Evolutionary conservation across 345 rosid genomes (phyloP).

Genomic region (Citropsis articulata): DNA sequence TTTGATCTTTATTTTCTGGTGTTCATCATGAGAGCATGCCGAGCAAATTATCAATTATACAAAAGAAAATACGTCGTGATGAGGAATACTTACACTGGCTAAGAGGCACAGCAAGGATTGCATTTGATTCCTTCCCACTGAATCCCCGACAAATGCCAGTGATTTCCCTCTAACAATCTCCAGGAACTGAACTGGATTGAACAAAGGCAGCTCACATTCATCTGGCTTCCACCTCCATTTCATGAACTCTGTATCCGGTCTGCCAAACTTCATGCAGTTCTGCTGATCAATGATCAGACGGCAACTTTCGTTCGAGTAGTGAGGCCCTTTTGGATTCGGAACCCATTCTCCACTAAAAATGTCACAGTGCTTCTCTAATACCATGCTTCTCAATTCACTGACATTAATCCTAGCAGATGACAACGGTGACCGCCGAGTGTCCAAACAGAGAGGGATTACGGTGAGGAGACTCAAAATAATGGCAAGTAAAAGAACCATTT

Average conservation of each 20-base stretch:
- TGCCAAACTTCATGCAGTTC: constrained; percentile 51
- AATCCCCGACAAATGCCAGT: constrained; percentile 49
- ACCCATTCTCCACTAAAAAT: constrained; percentile 42
- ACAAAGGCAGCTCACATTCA: constrained; percentile 35
- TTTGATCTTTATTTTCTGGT: not conserved
- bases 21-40: not conserved
- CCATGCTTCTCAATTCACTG: not conserved
- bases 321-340: constrained; percentile 21
- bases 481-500: constrained; percentile 16
- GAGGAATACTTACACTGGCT: constrained; percentile 25
- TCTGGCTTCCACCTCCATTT: constrained; percentile 55
- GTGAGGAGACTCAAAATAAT: constrained; percentile 22
- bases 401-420: not conserved
- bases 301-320: constrained; percentile 40
- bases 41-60: not conserved
- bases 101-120: constrained; percentile 42
- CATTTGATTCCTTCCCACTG: constrained; percentile 51
- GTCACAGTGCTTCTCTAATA: constrained; percentile 25
- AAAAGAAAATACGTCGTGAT: not conserved
- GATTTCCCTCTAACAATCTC: constrained; percentile 39
- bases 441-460: constrained; percentile 22
- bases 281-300: constrained; percentile 32
- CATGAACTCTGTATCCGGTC: constrained; percentile 40
- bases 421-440: not conserved
- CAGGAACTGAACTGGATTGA: constrained; percentile 33